Base-by-base conservation (phyloP, 495 filamentous ascomycete species). In the Achaetomiella virescens region DNA sequence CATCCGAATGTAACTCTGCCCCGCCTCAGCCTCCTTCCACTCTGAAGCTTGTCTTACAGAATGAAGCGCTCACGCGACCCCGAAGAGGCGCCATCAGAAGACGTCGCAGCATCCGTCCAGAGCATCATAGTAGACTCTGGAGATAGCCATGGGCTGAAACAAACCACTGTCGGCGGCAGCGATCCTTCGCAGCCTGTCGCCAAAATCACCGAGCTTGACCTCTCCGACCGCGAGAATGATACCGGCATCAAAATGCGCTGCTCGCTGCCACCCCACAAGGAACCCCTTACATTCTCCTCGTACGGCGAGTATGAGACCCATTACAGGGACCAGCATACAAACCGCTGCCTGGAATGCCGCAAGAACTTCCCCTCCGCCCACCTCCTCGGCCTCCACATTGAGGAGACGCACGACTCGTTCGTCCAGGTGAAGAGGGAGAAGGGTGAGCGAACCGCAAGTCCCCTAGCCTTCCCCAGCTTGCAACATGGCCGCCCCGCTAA, bases 381-480 rank as follows among this genome's bases (percentile, higher is more conserved):
- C 63, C 85, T 93, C 48, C 72, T 98, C 53, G 75, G 79, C 59
- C 65, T 98, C 2, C 93, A 98, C 70, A 95, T 97, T 57, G 82
- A 87, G 58, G 93, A 98, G 70, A 89, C 87, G 56, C 93, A 98
- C 73, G 91, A 98, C 73, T 77, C 88, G 2, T 75, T 97, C 43
- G 76, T 74, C 36, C 83, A 80, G 35, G 80, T 87, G n/a, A 80
- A 75, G 55, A 78, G 81, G 59, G 90, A 88, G 43, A 78, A 81
- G 41, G 92, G 89, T 25, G 92, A 96, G 67, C 92, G 90, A 59
- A 96, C 86, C 2, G 90, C 95, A 76, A 67, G 85, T 73, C n/a
- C 21, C 17, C 24, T n/a, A 22, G 9, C 18, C 6, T 31, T 22
- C 40, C 47, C 20, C 22, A n/a, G 48, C 6, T n/a, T 14, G 17